A percentile compares a stretch with the other conserved stretches of the same genome.
phyloP scores from a whole-genome alignment of 352 stramenopile genomes.

The Phytophthora pini region DNA sequence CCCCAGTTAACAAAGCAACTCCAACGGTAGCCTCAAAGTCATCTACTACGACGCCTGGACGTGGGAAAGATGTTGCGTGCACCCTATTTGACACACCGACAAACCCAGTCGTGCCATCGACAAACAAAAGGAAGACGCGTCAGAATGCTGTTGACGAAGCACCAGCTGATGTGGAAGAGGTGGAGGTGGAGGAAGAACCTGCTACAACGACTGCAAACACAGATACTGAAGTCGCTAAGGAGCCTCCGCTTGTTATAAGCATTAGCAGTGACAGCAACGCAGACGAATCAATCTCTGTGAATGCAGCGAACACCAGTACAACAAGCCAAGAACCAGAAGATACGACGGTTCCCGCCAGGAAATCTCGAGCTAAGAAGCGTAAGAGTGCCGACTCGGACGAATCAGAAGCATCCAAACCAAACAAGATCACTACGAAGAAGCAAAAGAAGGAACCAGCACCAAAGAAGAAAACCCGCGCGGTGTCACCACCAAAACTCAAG shows the following conservation, averaged over 20 bases:
- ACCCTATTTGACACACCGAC: conserved; percentile 71
- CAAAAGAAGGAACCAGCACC: conserved; percentile 35
- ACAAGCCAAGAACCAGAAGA: conserved; percentile 21
- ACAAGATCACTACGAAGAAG: conserved; percentile 29
- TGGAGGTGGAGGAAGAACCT: conserved; percentile 36
- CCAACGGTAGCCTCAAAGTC: conserved; percentile 13
- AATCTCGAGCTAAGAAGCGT: conserved; percentile 37
- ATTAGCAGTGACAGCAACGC: conserved; percentile 35
- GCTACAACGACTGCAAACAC: conserved; percentile 11
- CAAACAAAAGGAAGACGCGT: conserved; percentile 24
- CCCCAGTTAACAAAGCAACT: conserved; percentile 15
- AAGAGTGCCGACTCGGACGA: conserved; percentile 29
- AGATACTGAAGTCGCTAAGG: conserved; percentile 22
- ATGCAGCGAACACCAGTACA: conserved; percentile 2
- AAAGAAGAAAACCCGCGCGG: conserved; percentile 8
- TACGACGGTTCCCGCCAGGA: conserved; percentile 26
- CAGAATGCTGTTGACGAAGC: conserved; percentile 26
- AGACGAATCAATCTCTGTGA: conserved; percentile 16
- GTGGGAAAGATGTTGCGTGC: conserved; percentile 44
- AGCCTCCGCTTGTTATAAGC: conserved; percentile 27
- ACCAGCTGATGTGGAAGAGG: conserved; percentile 19
- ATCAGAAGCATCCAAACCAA: conserved; percentile 15
- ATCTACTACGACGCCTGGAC: conserved; percentile 14
- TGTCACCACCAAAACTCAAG: conserved; percentile 22
- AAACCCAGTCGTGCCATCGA: conserved; percentile 25